Evolutionary conservation across 768 basidiomycete genomes (phyloP), one percentile per base, ranked within the genome.

Genomic region (Podaxis mareebaensis): DNA sequence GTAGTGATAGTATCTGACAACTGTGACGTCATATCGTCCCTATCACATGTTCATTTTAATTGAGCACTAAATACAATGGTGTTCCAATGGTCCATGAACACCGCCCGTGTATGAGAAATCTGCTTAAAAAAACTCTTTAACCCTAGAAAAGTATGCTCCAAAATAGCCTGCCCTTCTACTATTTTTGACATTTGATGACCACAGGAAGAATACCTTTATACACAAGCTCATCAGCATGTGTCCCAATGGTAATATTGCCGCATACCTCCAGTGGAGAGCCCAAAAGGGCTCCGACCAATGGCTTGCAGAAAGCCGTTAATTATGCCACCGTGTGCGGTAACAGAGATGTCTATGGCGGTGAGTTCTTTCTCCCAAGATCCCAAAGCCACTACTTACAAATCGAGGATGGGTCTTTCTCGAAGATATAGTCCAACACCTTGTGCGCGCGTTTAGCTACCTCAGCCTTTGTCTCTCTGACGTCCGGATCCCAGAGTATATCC

Each of bases 401-500:
- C 11, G 78, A 78, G 5, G 77, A 72, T 38, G 66, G 51, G 44
- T 83, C 79, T 0, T 76, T 68, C 6, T 75, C 72, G 66, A 91
- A 90, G 8, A 90, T 79, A 66, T 68, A 71, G 64, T 89, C 86
- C 3, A 92, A 64, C 0, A 88, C 84, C 8, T 66, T 67, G 53
- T 67, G 75, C 6, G 85, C 87, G 0, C 91, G 82, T 17, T 55
- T 67, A 15, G 78, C 76, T 12, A 85, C 71, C 55, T 87, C 79
- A 0, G 67, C 73, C 4, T 69, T 67, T 0, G 82, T 81, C 70
- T 93, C 91, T 49, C 90, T 78, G 20, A 78, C 69, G 17, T 85
- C 79, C 0, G 84, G 63, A 4, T 75, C 68, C 90, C 90, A 92
- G 0, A 87, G 71, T 17, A 78, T 74, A 67, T 93, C 91, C 12